phyloP scores from a whole-genome alignment of 2,329 filamentous ascomycete genomes.

The Colletotrichum melonis region DNA sequence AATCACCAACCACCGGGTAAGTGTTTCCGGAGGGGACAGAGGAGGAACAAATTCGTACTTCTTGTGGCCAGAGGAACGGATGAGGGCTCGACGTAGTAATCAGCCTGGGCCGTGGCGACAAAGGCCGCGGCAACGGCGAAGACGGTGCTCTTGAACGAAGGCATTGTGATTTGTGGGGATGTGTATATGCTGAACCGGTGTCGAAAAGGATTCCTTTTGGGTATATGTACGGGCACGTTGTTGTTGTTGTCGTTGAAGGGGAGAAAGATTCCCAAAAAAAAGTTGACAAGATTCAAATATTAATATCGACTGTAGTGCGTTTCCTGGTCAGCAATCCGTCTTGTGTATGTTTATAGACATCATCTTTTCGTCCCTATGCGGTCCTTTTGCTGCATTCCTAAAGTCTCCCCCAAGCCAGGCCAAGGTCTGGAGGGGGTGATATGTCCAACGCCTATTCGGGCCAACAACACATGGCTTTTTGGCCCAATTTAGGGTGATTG shows the following conservation, averaged over 20 bases:
- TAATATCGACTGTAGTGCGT: conserved; percentile 18
- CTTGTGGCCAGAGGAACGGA: conserved; percentile 64
- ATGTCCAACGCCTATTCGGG: conserved; percentile 1
- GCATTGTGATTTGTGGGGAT: conserved; percentile 54
- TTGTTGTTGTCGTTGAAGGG: background rate
- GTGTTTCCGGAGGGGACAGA: background rate
- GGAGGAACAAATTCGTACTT: conserved; percentile 55
- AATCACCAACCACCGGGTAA: background rate
- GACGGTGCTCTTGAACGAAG: conserved; percentile 63
- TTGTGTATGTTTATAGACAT: conserved; percentile 8
- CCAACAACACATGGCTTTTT: background rate
- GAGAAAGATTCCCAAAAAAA: conserved; percentile 1
- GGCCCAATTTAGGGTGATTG: background rate
- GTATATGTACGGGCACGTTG: background rate
- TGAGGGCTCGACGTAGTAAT: conserved; percentile 72
- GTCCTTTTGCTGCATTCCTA: conserved; percentile 28
- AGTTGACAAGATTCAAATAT: background rate
- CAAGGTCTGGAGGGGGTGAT: background rate
- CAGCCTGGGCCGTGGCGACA: conserved; percentile 62
- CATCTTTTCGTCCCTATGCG: background rate
- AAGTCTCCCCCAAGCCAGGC: conserved; percentile 14
- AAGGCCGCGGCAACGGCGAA: conserved; percentile 67
- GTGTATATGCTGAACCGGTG: background rate
- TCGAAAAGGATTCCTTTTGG: background rate
- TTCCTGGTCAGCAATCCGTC: conserved; percentile 31